Percentiles rank a stretch among this genome's conserved stretches.
These are phyloP conservation scores for Peribolospora baueri DNA, from an alignment of 768 basidiomycete genomes.

Conservation along the genomic window DNA sequence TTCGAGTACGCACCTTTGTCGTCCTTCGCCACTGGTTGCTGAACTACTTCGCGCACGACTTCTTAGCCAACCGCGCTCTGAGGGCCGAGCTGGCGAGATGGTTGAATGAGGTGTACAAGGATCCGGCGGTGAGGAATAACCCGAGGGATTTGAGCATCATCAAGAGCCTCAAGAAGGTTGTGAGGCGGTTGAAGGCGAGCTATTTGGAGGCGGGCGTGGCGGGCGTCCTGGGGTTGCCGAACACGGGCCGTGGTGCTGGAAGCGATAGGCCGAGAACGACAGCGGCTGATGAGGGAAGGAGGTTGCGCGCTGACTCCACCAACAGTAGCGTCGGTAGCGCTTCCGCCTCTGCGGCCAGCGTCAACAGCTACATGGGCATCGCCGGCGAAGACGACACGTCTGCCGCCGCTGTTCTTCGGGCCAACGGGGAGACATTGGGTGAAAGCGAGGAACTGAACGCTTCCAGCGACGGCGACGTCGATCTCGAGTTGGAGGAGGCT, in stretches of 20 bases:
- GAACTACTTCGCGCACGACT: conserved; percentile 74
- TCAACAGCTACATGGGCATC: not conserved
- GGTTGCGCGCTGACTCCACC: too few species aligned
- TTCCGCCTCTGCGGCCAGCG: too few species aligned
- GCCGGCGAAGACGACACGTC: not conserved
- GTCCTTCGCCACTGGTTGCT: conserved; percentile 74
- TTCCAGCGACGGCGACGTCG: conserved; percentile 12
- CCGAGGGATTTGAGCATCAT: conserved; percentile 53
- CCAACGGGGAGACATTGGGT: too few species aligned
- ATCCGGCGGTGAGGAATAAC: conserved; percentile 35
- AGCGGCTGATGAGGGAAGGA: not conserved
- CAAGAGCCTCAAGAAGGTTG: conserved; percentile 55
- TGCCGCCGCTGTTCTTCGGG: not conserved
- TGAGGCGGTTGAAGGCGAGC: conserved; percentile 42
- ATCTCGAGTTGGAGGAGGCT: conserved; percentile 8
- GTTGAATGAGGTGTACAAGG: conserved; percentile 50
- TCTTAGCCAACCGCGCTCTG: conserved; percentile 53
- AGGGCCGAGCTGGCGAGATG: conserved; percentile 47
- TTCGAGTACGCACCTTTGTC: conserved; percentile 68
- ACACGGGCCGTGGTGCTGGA: not conserved
- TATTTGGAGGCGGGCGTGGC: conserved; percentile 5
- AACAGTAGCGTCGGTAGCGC: too few species aligned
- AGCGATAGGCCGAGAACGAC: not conserved
- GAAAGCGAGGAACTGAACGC: not conserved
- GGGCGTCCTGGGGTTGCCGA: not conserved